Conservation (phyloP, 768 basidiomycete species). For the Hortiboletus campestris region DNA sequence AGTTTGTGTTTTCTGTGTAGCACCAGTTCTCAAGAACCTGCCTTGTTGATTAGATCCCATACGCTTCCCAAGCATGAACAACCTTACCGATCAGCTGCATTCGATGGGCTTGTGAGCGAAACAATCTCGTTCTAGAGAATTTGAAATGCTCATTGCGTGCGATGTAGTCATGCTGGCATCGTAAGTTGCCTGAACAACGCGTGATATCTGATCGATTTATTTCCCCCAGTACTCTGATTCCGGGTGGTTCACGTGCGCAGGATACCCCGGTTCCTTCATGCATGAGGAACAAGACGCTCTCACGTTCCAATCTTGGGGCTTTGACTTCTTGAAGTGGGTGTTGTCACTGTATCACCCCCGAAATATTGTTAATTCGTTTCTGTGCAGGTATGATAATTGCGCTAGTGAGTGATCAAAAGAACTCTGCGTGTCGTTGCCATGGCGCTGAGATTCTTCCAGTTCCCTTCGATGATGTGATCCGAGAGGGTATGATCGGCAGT, state of each 20-base stretch:
- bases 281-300: constrained; percentile 61
- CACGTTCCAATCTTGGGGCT: constrained; percentile 60
- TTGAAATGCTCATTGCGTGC: constrained; percentile 2
- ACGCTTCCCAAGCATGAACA: constrained; percentile 57
- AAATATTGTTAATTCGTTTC: background rate
- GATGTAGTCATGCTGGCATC: constrained; percentile 54
- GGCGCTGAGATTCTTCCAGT: constrained; percentile 32
- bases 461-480: constrained; percentile 54
- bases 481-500: constrained; percentile 54
- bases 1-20: constrained; percentile 8
- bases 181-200: constrained; percentile 33
- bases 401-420: constrained; percentile 37
- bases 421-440: background rate
- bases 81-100: constrained; percentile 53
- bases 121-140: background rate
- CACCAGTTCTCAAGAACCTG: background rate
- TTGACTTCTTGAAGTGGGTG: constrained; percentile 59
- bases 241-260: constrained; percentile 63
- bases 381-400: constrained; percentile 56
- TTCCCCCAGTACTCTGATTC: constrained; percentile 57
- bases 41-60: constrained; percentile 36
- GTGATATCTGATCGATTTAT: background rate
- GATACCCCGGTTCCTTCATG: constrained; percentile 60
- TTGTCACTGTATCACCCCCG: background rate
- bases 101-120: constrained; percentile 51